phyloP scores from a whole-genome alignment of 352 stramenopile species.

The Phytophthora melonis region DNA sequence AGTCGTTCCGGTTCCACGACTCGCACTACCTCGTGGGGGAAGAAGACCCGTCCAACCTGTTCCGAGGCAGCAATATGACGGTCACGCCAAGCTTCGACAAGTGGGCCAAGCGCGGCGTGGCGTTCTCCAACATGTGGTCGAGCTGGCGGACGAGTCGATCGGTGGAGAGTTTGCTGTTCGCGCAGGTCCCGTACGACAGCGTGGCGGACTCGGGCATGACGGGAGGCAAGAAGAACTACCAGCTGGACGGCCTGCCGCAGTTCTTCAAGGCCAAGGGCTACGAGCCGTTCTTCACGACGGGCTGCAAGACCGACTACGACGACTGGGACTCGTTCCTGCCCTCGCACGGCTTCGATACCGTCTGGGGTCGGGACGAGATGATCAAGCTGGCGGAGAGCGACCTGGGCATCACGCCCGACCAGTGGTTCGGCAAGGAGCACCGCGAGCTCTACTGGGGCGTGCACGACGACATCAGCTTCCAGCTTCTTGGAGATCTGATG shows the following conservation, averaged over 20 bases:
- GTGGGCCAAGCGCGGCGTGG: conserved; percentile 60
- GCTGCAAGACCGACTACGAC: conserved; percentile 49
- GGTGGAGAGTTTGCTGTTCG: conserved; percentile 57
- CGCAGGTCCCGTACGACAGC: conserved; percentile 50
- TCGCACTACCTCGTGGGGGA: conserved; percentile 63
- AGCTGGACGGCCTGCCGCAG: conserved; percentile 34
- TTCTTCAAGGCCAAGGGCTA: conserved; percentile 57
- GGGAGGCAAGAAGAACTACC: conserved; percentile 36
- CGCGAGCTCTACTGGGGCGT: conserved; percentile 49
- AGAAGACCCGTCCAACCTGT: conserved; percentile 43
- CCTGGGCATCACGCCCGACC: conserved; percentile 39
- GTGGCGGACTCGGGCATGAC: conserved; percentile 24
- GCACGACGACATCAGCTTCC: conserved; percentile 64
- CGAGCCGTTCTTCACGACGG: conserved; percentile 52
- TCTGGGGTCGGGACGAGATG: conserved; percentile 49
- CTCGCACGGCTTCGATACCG: conserved; percentile 53
- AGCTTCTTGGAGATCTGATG: conserved; percentile 56
- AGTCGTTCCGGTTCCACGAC: conserved; percentile 69
- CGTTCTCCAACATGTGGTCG: conserved; percentile 51
- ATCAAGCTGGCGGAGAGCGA: conserved; percentile 42
- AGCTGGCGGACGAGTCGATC: conserved; percentile 62
- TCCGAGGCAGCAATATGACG: conserved; percentile 35
- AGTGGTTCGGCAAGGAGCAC: conserved; percentile 37
- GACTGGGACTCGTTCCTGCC: conserved; percentile 54
- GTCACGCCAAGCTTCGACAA: conserved; percentile 62